Evolutionary conservation across 2,329 filamentous ascomycete species (phyloP).

Genomic region (Hymenoscyphus fraxineus): DNA sequence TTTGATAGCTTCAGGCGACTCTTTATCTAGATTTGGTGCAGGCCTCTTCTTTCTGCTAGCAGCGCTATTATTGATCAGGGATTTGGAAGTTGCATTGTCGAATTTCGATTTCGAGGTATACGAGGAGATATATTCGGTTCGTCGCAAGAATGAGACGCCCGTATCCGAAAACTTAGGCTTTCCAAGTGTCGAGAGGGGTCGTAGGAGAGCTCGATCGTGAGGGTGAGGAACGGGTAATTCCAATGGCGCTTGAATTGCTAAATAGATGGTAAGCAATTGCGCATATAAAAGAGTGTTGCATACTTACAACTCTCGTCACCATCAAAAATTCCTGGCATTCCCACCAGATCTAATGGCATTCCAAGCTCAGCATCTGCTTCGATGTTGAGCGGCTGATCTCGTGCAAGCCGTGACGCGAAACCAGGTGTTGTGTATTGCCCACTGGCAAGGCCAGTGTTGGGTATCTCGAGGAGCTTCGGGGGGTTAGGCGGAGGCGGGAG

Average conservation of each 20-base stretch:
- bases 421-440: conserved; percentile 86
- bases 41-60: conserved; percentile 38
- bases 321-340: conserved; percentile 91
- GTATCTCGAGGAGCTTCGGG: conserved; percentile 94
- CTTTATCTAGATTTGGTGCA: conserved; percentile 50
- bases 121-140: conserved; percentile 90
- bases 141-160: conserved; percentile 86
- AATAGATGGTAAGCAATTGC: conserved; percentile 24
- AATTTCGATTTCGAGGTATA: conserved; percentile 46
- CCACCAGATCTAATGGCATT: conserved; percentile 94
- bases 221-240: conserved; percentile 71
- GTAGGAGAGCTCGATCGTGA: conserved; percentile 77
- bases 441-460: conserved; percentile 82
- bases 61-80: conserved; percentile 41
- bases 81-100: conserved; percentile 52
- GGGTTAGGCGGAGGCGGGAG: conserved; percentile 91
- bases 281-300: conserved; percentile 18
- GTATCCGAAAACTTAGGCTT: conserved; percentile 74
- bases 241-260: conserved; percentile 78
- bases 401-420: conserved; percentile 82
- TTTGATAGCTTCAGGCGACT: conserved; percentile 63
- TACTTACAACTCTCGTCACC: conserved; percentile 85
- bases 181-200: conserved; percentile 77
- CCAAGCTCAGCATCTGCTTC: conserved; percentile 96
- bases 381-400: conserved; percentile 92